phyloP scores from a whole-genome alignment of 2,329 filamentous ascomycete species.

The Alternaria incomplexa region DNA sequence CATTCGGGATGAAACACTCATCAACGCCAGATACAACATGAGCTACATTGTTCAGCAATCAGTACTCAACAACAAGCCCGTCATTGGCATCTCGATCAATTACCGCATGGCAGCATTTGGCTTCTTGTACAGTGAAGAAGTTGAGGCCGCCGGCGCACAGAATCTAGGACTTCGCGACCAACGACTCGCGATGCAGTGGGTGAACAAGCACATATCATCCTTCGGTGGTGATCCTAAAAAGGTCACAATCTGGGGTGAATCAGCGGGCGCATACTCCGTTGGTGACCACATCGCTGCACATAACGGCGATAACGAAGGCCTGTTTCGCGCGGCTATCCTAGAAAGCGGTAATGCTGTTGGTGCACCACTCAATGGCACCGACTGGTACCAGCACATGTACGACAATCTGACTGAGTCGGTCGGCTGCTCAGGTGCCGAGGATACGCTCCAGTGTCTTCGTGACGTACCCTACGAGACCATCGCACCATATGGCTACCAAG shows the following conservation, averaged over 20 bases:
- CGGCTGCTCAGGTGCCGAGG: conserved; percentile 25
- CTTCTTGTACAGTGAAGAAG: conserved; percentile 53
- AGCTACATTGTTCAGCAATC: conserved; percentile 42
- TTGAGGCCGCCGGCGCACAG: conserved; percentile 43
- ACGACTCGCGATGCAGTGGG: conserved; percentile 65
- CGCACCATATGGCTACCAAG: conserved; percentile 33
- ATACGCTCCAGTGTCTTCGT: conserved; percentile 37
- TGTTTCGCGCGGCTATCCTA: conserved; percentile 53
- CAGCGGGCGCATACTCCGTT: conserved; percentile 66
- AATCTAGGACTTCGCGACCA: conserved; percentile 68
- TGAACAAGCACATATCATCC: conserved; percentile 62
- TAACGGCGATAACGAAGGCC: conserved; percentile 44
- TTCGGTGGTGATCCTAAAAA: conserved; percentile 62
- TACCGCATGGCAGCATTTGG: conserved; percentile 59
- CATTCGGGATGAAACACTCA: background rate
- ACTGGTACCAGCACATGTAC: conserved; percentile 43
- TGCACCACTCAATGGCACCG: conserved; percentile 35
- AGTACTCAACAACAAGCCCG: conserved; percentile 34
- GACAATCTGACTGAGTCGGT: conserved; percentile 35
- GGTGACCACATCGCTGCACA: conserved; percentile 47
- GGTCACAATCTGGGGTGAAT: conserved; percentile 66
- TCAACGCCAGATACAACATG: conserved; percentile 32
- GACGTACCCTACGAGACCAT: conserved; percentile 35
- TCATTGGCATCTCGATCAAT: conserved; percentile 51
- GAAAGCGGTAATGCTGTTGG: conserved; percentile 46